Base-by-base conservation (phyloP, 176 grass and related monocot genomes). In the Paspalum vaginatum region DNA sequence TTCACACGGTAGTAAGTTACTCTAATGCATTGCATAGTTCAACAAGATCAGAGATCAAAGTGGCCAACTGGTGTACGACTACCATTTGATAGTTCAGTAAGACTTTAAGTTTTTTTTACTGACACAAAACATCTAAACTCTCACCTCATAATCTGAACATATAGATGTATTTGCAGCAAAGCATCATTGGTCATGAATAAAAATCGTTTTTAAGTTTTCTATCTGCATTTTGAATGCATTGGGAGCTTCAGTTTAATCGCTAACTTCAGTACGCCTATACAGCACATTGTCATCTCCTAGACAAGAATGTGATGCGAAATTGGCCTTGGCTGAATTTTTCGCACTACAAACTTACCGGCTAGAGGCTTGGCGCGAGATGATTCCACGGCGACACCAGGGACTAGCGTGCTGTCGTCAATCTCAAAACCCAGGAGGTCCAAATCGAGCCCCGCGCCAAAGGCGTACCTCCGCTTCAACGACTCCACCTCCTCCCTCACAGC, bases 321-420 rank as follows among this genome's bases (percentile, higher is more conserved):
- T 41, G 26, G 12, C 13, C 2, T 4, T 10, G 2, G 6, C 4
- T 20, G 14, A 78, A 54, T 16, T 51, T 65, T 50, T 1, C 17
- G 20, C 11, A 6, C 5, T 64, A 65, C 48, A 38, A 52, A 38
- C 77, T 68, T 90, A 98, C 95, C 95, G 44, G 95, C 92, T 1
- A 99, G 87, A 88, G 92, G 84, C 85, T 87, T 89, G 89, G 93
- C 88, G 18, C 96, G 96, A 48, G 88, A 88, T 42, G 96, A 99
- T 82, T 94, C 96, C 10, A 99, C 96, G 25, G 96, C 96, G 52
- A 95, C 78, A 16, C 96, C 96, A 61, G 96, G 96, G 39, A 99
- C 76, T 26, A 99, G 83, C 63, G 80, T 88, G 27, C 75, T 88
- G n/a, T 95, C 85, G 7, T 95, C 96, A 48, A 99, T 82, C 69